A percentile compares a stretch with the other conserved stretches of the same genome.
phyloP scores from a whole-genome alignment of 345 rosid genomes.

The Cardamine chenopodiifolia region DNA sequence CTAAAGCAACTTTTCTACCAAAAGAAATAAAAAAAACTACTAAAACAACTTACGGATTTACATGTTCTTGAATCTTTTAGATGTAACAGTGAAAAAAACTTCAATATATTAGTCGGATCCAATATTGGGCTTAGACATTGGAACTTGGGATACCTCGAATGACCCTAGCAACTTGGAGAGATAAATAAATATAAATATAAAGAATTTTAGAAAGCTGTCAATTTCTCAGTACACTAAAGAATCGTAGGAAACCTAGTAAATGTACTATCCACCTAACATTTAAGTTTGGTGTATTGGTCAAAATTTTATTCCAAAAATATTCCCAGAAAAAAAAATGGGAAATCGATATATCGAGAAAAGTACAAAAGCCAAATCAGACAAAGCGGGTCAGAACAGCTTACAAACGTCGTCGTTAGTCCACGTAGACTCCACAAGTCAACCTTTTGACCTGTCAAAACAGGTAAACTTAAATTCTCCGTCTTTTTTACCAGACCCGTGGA shows the following conservation, averaged over 20 bases:
- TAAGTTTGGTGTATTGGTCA: constrained; percentile 38
- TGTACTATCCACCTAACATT: constrained; percentile 39
- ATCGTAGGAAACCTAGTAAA: constrained; percentile 26
- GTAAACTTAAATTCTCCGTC: constrained; percentile 32
- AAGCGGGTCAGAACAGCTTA: neutral
- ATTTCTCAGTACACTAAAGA: constrained; percentile 1
- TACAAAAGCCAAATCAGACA: constrained; percentile 35
- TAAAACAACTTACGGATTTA: neutral
- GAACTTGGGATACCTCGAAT: constrained; percentile 41
- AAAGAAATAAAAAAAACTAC: neutral
- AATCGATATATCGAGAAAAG: constrained; percentile 33
- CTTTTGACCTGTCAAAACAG: constrained; percentile 32
- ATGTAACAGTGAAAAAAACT: no score
- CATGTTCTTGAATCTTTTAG: no score
- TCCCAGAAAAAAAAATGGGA: neutral
- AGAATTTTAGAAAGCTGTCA: constrained; percentile 4
- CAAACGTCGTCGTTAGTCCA: constrained; percentile 38
- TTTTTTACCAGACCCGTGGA: constrained; percentile 19
- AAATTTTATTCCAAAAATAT: neutral
- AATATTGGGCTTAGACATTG: constrained; percentile 1
- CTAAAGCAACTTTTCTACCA: neutral
- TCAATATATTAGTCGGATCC: no score
- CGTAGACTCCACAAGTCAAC: constrained; percentile 21
- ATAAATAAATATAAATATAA: neutral
- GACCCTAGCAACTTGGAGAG: constrained; percentile 36